Base-by-base conservation (phyloP, 1,139 yeast species). In the Yamadazyma blattariae region DNA sequence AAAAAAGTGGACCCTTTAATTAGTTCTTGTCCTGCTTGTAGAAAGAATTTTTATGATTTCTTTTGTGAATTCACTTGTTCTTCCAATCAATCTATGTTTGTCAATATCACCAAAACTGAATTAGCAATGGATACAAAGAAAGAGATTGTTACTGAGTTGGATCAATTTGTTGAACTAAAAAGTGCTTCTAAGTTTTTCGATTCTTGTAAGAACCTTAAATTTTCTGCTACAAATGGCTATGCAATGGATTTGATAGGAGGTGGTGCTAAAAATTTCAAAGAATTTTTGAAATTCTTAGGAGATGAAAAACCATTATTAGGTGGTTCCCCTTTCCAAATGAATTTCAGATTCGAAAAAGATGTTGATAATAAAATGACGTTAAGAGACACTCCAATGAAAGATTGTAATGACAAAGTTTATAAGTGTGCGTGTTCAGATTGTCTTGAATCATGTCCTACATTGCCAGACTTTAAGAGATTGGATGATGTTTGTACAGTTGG, bases 181-280 rank as follows among this genome's bases (percentile, higher is more conserved):
- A 77, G 77, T 63, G 96, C 96, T 0, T 52, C 69, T 0, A 65
- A 56, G 2, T 79, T 90, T 51, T 92, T 67, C 54, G 84, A 89
- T 40, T 86, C 96, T 1, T 92, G 98, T 62, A 85, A 86, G 50
- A 79, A 83, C 44, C 84, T 92, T 55, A 89, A 90, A 59, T 90
- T 92, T 56, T 81, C 92, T 4, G 96, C 97, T 5, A 89, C 97
- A 8, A 90, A 90, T 58, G 97, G 97, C 2, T 86, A 76, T 51
- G 97, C 97, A 7, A 89, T 92, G 97, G 97, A 92, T 54, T 71
- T 92, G 34, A 83, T 92, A 33, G 98, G 98, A 6, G 98, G 98
- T 8, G 97, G 97, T 0, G 97, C 97, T 3, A 73, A 71, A 40
- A 77, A 81, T 50, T 86, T 77, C 53, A 53, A 66, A 29, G 79